phyloP scores from a whole-genome alignment of 345 rosid species.

The Eutrema heterophyllum region DNA sequence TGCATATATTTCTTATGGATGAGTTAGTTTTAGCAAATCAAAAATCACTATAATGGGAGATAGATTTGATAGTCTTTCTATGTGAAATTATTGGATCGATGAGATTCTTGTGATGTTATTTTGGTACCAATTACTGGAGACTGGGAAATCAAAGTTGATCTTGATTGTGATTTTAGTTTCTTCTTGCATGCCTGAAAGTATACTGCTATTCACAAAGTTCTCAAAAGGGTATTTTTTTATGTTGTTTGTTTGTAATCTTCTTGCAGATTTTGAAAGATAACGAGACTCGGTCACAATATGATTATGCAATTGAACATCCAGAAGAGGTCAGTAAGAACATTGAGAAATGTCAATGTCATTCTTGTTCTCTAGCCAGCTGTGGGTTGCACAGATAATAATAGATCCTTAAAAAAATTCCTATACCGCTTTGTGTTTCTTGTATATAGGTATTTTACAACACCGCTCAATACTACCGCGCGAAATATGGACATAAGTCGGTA shows the following conservation, averaged over 20 bases:
- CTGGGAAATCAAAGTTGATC: background rate
- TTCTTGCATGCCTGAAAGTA: background rate
- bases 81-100: background rate
- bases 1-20: background rate
- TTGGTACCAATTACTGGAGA: background rate
- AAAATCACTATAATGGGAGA: background rate
- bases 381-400: background rate
- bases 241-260: background rate
- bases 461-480: slow-evolving; percentile 85
- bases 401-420: background rate
- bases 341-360: background rate
- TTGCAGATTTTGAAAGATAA: slow-evolving; percentile 94
- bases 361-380: background rate
- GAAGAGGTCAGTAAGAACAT: slow-evolving; percentile 58
- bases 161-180: background rate
- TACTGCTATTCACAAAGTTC: background rate
- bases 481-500: slow-evolving; percentile 94
- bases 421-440: background rate
- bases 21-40: background rate
- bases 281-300: slow-evolving; percentile 86
- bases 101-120: background rate
- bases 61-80: background rate
- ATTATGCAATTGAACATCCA: slow-evolving; percentile 93
- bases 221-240: background rate
- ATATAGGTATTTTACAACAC: slow-evolving; percentile 83